Conservation (phyloP, 257 asterid genomes). For the Solanum pinnatisectum region DNA sequence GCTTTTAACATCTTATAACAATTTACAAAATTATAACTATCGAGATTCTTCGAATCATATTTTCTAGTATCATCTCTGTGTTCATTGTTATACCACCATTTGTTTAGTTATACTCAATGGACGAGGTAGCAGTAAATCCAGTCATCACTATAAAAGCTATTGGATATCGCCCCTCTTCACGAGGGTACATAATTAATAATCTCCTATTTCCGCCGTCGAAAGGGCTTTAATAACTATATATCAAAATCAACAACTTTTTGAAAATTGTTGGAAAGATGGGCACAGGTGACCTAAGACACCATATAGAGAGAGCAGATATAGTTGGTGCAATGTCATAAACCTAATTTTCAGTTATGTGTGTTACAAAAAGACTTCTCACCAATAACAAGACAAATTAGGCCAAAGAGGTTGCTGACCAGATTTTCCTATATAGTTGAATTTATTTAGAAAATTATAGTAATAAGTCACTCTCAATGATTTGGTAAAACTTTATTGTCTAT, state of each 20-base stretch:
- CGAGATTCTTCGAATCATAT: too few species aligned
- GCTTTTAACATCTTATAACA: neutral
- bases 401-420: neutral
- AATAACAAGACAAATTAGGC: neutral
- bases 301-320: conserved; percentile 2
- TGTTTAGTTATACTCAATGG: neutral
- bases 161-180: too few species aligned
- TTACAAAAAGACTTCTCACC: neutral
- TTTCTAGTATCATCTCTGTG: too few species aligned
- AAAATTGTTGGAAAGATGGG: conserved; percentile 13
- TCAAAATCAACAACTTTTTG: neutral
- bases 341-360: conserved; percentile 4
- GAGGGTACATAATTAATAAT: too few species aligned
- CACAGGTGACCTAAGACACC: conserved; percentile 19
- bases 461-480: neutral
- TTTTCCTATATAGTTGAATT: neutral
- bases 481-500: neutral
- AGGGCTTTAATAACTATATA: too few species aligned
- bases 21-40: neutral
- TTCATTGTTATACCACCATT: neutral
- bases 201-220: neutral
- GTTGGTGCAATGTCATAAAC: conserved; percentile 27
- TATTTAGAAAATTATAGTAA: neutral
- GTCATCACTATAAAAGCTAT: too few species aligned
- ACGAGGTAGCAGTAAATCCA: neutral